Conservation (phyloP, 805 yeast species). For the Groenewaldozyma salmanticensis region DNA sequence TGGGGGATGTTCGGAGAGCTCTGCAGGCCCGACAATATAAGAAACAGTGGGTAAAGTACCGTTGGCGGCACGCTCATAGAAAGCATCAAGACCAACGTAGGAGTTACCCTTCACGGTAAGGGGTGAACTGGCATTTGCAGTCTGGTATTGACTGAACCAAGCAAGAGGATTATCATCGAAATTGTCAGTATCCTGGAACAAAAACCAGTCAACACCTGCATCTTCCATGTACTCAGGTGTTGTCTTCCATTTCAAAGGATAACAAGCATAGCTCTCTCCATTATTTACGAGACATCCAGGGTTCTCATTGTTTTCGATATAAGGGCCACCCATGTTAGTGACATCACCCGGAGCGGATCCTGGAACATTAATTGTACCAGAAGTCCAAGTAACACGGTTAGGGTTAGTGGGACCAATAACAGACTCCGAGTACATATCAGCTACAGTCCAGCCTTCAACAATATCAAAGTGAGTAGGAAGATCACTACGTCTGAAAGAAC, state of each 20-base stretch:
- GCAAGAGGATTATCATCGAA: slow-evolving; percentile 17
- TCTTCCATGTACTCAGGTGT: slow-evolving; percentile 15
- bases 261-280: slow-evolving; percentile 14
- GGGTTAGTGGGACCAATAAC: slow-evolving; percentile 21
- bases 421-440: slow-evolving; percentile 20
- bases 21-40: slow-evolving; percentile 17
- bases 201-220: slow-evolving; percentile 16
- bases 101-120: slow-evolving; percentile 14
- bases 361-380: slow-evolving; percentile 18
- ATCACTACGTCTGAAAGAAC: slow-evolving; percentile 14
- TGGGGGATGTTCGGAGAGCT: slow-evolving; percentile 21
- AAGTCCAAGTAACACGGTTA: slow-evolving; percentile 19
- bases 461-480: slow-evolving; percentile 17
- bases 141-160: slow-evolving; percentile 15
- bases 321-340: slow-evolving; percentile 15
- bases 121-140: slow-evolving; percentile 2
- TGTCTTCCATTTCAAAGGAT: slow-evolving; percentile 19
- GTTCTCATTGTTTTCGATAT: slow-evolving; percentile 16
- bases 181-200: slow-evolving; percentile 16
- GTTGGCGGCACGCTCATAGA: slow-evolving; percentile 15
- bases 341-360: slow-evolving; percentile 15
- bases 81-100: slow-evolving; percentile 15
- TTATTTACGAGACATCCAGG: slow-evolving; percentile 12
- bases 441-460: slow-evolving; percentile 18
- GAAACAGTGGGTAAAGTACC: slow-evolving; percentile 20